Evolutionary conservation across 2,329 filamentous ascomycete genomes (phyloP).

Genomic region (Albophoma yamanashiensis): DNA sequence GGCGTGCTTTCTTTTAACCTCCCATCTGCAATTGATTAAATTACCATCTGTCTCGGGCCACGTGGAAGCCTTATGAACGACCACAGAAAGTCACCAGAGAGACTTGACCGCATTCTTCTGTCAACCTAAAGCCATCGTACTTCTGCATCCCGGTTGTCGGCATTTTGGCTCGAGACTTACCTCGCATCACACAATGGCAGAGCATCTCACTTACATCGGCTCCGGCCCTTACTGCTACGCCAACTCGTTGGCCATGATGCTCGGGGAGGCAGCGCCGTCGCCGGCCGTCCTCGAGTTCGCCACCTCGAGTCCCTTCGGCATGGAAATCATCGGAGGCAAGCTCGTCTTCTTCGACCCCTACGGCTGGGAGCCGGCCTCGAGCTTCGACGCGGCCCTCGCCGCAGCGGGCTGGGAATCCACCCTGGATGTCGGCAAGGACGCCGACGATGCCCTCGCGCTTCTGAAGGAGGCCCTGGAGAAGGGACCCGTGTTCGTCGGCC

Average conservation of each 20-base stretch:
- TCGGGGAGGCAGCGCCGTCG: slow-evolving; percentile 5
- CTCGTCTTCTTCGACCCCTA: slow-evolving; percentile 9
- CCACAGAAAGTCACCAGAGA: not conserved
- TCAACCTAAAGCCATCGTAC: no score
- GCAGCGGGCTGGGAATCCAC: slow-evolving; percentile 7
- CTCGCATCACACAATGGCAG: not conserved
- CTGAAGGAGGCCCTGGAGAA: slow-evolving; percentile 4
- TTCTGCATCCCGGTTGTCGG: not conserved
- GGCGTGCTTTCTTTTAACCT: not conserved
- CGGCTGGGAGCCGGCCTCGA: slow-evolving; percentile 7
- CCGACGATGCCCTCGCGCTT: slow-evolving; percentile 3
- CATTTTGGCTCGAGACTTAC: not conserved
- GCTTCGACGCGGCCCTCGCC: slow-evolving; percentile 5
- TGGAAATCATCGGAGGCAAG: slow-evolving; percentile 7
- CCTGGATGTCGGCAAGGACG: slow-evolving; percentile 4
- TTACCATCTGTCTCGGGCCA: not conserved
- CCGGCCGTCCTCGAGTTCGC: slow-evolving; percentile 9
- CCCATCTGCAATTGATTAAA: no score
- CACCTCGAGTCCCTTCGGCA: slow-evolving; percentile 9
- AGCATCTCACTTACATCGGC: slow-evolving; percentile 6
- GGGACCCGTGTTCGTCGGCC: slow-evolving; percentile 9
- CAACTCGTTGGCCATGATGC: slow-evolving; percentile 9
- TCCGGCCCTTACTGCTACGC: slow-evolving; percentile 10
- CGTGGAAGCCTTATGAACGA: not conserved
- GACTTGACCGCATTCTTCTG: not conserved